Base-by-base conservation (phyloP, 2,329 filamentous ascomycete genomes). In the Arthrobotrys musiformis region DNA sequence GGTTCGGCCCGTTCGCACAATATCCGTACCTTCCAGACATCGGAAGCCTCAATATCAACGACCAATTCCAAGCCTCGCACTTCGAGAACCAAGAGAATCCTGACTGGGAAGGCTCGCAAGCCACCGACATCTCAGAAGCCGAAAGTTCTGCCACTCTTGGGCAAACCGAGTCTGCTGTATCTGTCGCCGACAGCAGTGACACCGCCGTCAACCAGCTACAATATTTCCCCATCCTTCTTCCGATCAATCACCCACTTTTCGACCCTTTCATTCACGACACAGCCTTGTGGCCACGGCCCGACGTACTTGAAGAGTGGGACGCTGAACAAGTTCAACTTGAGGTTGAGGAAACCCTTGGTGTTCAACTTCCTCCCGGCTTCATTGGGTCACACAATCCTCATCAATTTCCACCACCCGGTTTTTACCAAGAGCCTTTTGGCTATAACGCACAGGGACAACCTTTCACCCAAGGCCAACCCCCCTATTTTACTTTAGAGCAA, bases 251-350 rank as follows among this genome's bases (percentile, higher is more conserved):
- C 9, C 72, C 64, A n/a, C 30, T 52, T 15, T 76, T 70, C 40
- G 42, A 70, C n/a, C 64, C 72, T 0, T 76, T 76, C 40, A 60
- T 64, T 15, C 72, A 70, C 64, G 72, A 70, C 35, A 69, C 64
- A 2, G 37, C 63, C 11, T 50, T 70, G n/a, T 76, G 72, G 72
- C 64, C 72, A 7, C 60, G 72, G 24, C 64, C 37, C 40, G 72
- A 76, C 37, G 72, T 76, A 35, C 46, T 76, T 64, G 72, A 70
- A 54, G 28, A 44, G 58, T 61, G 69, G 64, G 28, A 44, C 42
- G 35, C 50, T 6, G 64, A 69, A 52, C 48, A 52, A 37, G 40
- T 44, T 24, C 44, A 56, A 50, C 44, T 17, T 30, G 67, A 70
- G 30, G 50, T 42, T 13, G 35, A 66, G 44, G 60, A 73, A 9